Evolutionary conservation across 163 green algal genomes (phyloP).

Genomic region (Scenedesmus sp.): DNA sequence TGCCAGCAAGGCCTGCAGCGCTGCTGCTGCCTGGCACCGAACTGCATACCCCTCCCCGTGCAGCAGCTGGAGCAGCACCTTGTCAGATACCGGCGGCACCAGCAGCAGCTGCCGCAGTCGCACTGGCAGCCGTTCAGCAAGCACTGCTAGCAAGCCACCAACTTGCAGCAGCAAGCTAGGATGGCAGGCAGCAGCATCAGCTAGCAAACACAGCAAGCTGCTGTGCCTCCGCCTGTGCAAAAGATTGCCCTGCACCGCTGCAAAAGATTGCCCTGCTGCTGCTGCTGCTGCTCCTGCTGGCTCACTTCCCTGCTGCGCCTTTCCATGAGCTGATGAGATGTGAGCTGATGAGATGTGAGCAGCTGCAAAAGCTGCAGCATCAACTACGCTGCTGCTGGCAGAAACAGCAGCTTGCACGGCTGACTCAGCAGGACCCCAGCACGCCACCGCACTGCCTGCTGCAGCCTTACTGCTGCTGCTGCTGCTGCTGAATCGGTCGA

Average conservation of each 20-base stretch:
- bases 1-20: constrained; percentile 31
- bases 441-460: neutral
- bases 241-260: too few relatives aligned
- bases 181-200: constrained; percentile 11
- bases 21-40: neutral
- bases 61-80: constrained; percentile 3
- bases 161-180: constrained; percentile 11
- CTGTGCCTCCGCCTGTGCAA: neutral
- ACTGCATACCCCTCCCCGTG: constrained; percentile 15
- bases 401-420: neutral
- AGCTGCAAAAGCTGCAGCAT: neutral
- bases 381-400: neutral
- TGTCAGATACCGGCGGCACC: neutral
- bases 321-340: neutral
- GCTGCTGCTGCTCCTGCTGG: neutral
- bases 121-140: constrained; percentile 30
- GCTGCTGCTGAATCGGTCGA: constrained; percentile 4
- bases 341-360: too few relatives aligned
- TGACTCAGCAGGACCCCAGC: constrained; percentile 13
- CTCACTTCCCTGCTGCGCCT: neutral
- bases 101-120: constrained; percentile 35
- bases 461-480: neutral
- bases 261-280: too few relatives aligned
- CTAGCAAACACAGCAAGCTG: constrained; percentile 7
- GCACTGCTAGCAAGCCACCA: neutral